Base-by-base conservation (phyloP, 1,284 basidiomycete species). In the Mycocalia duriaeana region DNA sequence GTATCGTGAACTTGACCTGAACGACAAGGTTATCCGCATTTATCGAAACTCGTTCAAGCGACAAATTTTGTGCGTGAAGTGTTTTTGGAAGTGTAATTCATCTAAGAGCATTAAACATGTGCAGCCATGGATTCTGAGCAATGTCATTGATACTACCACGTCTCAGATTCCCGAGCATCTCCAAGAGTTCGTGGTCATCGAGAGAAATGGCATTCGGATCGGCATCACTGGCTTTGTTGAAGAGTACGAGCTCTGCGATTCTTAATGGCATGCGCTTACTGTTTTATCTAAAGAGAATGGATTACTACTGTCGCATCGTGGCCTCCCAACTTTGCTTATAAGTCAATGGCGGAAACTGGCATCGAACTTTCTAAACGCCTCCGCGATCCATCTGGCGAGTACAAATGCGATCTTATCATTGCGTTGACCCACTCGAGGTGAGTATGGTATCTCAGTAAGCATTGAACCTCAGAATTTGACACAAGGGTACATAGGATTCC, bases 211-310 rank as follows among this genome's bases (percentile, higher is more conserved):
- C 0, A 56, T 89, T 9, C 79, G 77, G 37, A 77, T 94, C 23
- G 91, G 89, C 5, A 61, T 92, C 23, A 84, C 94, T 47, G 91
- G 91, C 2, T 73, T 94, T 0, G 88, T 94, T 0, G 91, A 93
- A 64, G 74, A 87, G 89, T 90, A 51, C 24, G 53, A 76, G n/a
- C n/a, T n/a, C n/a, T n/a, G n/a, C n/a, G n/a, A n/a, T n/a, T n/a
- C n/a, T n/a, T n/a, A n/a, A n/a, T n/a, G n/a, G n/a, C n/a, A n/a
- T n/a, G n/a, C n/a, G n/a, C n/a, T n/a, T n/a, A n/a, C n/a, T n/a
- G n/a, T n/a, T n/a, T n/a, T n/a, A n/a, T n/a, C 28, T 16, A 11
- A 44, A 76, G 88, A 59, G 86, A 90, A 60, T 94, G 91, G 91
- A 92, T 93, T 46, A 77, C 78, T 4, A 93, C 91, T 1, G 85